Base-by-base conservation (phyloP, 768 basidiomycete genomes). In the Lactifluus hygrophoroides region DNA sequence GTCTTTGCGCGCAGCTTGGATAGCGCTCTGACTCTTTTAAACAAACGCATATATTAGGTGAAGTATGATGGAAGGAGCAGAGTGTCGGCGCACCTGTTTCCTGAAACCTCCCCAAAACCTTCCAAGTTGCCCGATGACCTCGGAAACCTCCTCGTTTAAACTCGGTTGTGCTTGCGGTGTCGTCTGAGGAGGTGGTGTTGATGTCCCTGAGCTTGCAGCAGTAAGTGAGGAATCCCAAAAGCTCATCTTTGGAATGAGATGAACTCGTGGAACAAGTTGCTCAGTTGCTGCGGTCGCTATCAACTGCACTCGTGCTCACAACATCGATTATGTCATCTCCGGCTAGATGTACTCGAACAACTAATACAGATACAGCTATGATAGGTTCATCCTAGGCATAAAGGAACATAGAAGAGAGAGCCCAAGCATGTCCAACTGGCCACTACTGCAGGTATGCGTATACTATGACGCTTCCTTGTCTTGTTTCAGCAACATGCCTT, bases 61-160 rank as follows among this genome's bases (percentile, higher is more conserved):
- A 49, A 8, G 21, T 5, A 32, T 32, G 32, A 32, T 32, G 32
- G 32, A 28, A 49, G 8, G 30, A 11, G 7, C 1, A 37, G 13
- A 2, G 38, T 8, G 25, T 21, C 4, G 49, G 66, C 82, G 63
- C 65, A 84, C 92, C 84, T 94, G 92, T 70, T 87, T 89, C 75
- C 84, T 82, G 67, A 94, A 88, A 30, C 90, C 88, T 45, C 91
- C 91, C 94, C 94, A 96, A 68, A 93, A 85, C 51, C 86, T 77
- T 28, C 85, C 84, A 13, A 95, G 75, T 66, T 90, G 86, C n/a
- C 89, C 89, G 42, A 94, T 82, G 23, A 93, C 93, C 66, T 95
- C 86, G 2, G 80, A 79, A 14, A 96, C 90, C 70, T 96, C 93
- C 66, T 94, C 87, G 66, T 94, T 86, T 44, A 96, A 73, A 56